These are phyloP conservation scores for Zygosaccharomyces bisporus DNA, from an alignment of 805 yeast genomes.

Conservation along the genomic window DNA sequence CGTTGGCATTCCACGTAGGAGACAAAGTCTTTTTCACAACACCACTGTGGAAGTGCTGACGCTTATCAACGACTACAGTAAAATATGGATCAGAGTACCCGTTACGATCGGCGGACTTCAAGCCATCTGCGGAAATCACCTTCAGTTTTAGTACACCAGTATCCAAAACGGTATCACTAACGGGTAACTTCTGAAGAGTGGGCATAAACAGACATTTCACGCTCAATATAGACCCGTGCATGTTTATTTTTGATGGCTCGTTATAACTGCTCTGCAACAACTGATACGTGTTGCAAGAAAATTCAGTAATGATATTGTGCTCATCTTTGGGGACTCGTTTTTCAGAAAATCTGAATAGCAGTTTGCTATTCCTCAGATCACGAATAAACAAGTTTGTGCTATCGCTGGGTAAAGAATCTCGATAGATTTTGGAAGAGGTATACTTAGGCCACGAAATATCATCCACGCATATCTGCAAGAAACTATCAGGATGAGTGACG, in stretches of 20 bases:
- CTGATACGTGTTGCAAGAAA: slow-evolving; percentile 47
- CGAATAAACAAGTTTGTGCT: slow-evolving; percentile 61
- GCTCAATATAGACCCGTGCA: slow-evolving; percentile 42
- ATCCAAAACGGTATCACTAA: slow-evolving; percentile 60
- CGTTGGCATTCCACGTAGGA: slow-evolving; percentile 74
- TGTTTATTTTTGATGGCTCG: slow-evolving; percentile 43
- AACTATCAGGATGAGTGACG: slow-evolving; percentile 46
- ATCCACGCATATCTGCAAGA: slow-evolving; percentile 60
- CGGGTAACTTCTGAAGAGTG: slow-evolving; percentile 48
- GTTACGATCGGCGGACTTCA: slow-evolving; percentile 60
- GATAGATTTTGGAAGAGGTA: slow-evolving; percentile 46
- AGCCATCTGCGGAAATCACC: slow-evolving; percentile 50
- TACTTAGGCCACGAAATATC: slow-evolving; percentile 60
- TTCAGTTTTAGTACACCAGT: slow-evolving; percentile 61
- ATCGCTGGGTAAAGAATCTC: slow-evolving; percentile 45
- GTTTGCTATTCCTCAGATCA: slow-evolving; percentile 59
- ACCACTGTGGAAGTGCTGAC: slow-evolving; percentile 53
- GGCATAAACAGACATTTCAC: slow-evolving; percentile 62
- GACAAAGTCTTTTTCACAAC: slow-evolving; percentile 61
- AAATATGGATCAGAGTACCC: slow-evolving; percentile 77
- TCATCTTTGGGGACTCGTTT: slow-evolving; percentile 45
- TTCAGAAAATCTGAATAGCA: slow-evolving; percentile 55
- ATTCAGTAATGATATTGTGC: slow-evolving; percentile 51
- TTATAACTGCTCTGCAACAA: slow-evolving; percentile 49
- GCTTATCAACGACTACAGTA: slow-evolving; percentile 50